Evolutionary conservation across 805 yeast genomes (phyloP), one percentile per base, ranked within the genome.

Genomic region (Myxozyma lipomycoides): DNA sequence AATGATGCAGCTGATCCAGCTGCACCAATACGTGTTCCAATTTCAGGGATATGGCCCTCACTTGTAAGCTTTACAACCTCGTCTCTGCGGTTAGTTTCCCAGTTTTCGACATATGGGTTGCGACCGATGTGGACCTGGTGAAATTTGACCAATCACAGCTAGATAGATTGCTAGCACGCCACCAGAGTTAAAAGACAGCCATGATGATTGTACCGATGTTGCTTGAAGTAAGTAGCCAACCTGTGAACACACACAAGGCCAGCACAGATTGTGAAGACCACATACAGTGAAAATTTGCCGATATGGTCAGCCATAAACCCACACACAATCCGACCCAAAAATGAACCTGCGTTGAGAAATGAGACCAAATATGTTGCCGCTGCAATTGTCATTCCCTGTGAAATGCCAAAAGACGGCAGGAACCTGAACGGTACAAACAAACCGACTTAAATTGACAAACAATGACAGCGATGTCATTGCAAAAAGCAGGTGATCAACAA

Each of bases 1-100:
- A 67, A 59, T 17, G 62, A 45, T 1, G 76, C 79, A 59, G 77
- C 73, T 0, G 89, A 74, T 36, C 83, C 71, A 1, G 86, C 76
- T 35, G 80, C 51, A 1, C 86, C 86, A 86, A 86, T 84, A 10
- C 69, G 55, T 2, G 62, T 59, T 5, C 70, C 69, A n/a, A 64
- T 57, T 15, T 60, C 56, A 19, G 60, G 40, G 38, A 62, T 55
- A 10, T 56, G 41, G 15, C 64, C 64, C 35, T 54, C 42, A 22
- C 51, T 15, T 4, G 61, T 55, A 36, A 61, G 45, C 18, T 49
- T 51, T 42, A 36, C 40, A 45, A 61, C 61, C 39, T 61, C 63
- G n/a, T 43, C 55, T 23, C 37, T 48, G 15, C 64, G 62, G 43
- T 61, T 61, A 6, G 37, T 48, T 17, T 61, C 60, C 64, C 64